Evolutionary conservation across 305 asterid genomes (phyloP).

Genomic region (Rubia balearica): DNA sequence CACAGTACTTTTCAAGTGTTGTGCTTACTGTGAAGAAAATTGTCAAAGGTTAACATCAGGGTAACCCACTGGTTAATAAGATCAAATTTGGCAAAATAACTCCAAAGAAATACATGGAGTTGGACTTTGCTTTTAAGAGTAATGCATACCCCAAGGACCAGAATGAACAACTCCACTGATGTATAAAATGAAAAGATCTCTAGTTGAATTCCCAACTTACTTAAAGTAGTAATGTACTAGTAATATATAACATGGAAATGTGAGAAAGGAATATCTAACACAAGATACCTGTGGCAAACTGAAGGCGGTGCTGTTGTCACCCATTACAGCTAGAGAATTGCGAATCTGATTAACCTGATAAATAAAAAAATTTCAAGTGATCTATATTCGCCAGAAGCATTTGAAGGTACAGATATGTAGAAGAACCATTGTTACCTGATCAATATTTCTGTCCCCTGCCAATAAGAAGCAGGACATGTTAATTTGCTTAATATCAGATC

Average conservation of each 20-base stretch:
- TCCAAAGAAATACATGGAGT: not conserved
- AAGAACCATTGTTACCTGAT: conserved; percentile 43
- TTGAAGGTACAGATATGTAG: conserved; percentile 18
- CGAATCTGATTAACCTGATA: conserved; percentile 94
- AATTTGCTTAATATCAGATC: conserved; percentile 8
- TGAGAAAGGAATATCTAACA: not conserved
- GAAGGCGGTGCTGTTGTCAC: conserved; percentile 94
- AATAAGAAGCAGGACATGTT: conserved; percentile 22
- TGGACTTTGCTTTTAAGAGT: not conserved
- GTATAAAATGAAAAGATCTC: not conserved
- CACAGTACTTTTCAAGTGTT: conserved; percentile 4
- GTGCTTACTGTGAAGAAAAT: not conserved
- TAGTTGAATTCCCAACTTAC: not conserved
- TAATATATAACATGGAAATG: not conserved
- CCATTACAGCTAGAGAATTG: conserved; percentile 94
- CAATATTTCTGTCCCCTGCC: conserved; percentile 84
- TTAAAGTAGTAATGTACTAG: not conserved
- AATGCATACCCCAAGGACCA: not conserved
- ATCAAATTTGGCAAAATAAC: not conserved
- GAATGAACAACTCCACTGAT: not conserved
- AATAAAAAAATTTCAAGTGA: conserved; percentile 5
- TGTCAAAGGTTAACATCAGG: not conserved
- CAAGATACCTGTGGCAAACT: conserved; percentile 83
- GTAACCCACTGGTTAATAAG: not conserved
- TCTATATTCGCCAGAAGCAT: conserved; percentile 14